Base-by-base conservation (phyloP, 129 eudicot genomes). In the Lonicera japonica region DNA sequence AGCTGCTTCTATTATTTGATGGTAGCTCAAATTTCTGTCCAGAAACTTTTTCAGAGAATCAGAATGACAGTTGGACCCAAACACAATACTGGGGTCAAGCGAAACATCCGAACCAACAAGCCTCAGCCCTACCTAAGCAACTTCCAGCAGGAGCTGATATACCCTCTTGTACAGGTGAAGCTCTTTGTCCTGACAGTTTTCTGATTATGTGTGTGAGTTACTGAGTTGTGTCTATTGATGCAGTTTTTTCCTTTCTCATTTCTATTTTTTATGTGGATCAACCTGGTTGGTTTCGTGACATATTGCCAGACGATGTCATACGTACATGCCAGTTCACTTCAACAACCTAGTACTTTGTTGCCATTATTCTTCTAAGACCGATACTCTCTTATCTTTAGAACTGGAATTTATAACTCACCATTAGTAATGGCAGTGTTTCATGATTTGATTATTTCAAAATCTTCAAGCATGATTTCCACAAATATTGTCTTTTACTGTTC, bases 141-240 rank as follows among this genome's bases (percentile, higher is more conserved):
- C 90, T 92, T 77, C 98, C 98, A 19, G 68, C 78, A 62, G 75
- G 90, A 75, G 98, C 94, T 60, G 90, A 78, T 65, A 77, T 78
- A 52, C 98, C 98, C 64, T 84, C 95, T 64, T 87, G 85, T 62
- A 81, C 96, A 82, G 96, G 98, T 92, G 56, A 70, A 74, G 29
- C 68, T 59, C 68, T 34, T 38, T 41, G 21, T 54, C 50, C 1
- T 60, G 54, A 15, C 54, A 13, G 20, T 14, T n/a, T 50, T 50
- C 54, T 16, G 15, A 13, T 50, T 50, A 5, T 50, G 19, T 13
- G 19, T 15, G 19, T 43, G 5, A 43, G 8, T 43, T 43, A 43
- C 16, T 43, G 50, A 10, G 13, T 10, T 43, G 5, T 43, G 5
- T 43, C 50, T 43, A 4, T 43, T 43, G 5, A 43, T 43, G 50